Percentiles rank a stretch among this genome's conserved stretches.
These are phyloP conservation scores for Fusarium heterosporum DNA, from an alignment of 2,329 filamentous ascomycete genomes.

Conservation along the genomic window DNA sequence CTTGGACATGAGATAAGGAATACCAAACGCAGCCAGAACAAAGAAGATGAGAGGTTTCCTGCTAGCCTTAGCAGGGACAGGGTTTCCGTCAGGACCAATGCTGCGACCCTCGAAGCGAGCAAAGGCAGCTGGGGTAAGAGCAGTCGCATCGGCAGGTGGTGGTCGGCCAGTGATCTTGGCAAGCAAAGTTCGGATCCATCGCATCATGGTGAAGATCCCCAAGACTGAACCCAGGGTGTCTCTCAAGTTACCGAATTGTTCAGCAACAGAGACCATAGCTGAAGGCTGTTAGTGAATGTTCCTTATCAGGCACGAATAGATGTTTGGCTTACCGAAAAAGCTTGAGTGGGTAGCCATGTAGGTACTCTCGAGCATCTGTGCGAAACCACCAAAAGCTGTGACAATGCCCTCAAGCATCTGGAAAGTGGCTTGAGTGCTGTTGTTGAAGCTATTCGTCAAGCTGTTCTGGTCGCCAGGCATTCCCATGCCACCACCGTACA, in stretches of 20 bases:
- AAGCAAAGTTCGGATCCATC: constrained; percentile 91
- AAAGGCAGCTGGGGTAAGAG: constrained; percentile 91
- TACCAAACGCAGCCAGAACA: constrained; percentile 89
- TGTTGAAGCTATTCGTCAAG: constrained; percentile 93
- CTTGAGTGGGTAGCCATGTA: constrained; percentile 99
- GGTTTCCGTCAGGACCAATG: constrained; percentile 69
- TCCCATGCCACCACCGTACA: constrained; percentile 59
- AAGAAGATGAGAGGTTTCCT: constrained; percentile 98
- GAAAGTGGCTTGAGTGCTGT: constrained; percentile 95
- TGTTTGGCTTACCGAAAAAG: constrained; percentile 82
- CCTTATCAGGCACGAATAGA: neutral
- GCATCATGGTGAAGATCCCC: constrained; percentile 94
- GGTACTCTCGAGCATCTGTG: constrained; percentile 99
- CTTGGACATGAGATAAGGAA: constrained; percentile 97
- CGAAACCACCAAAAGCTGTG: constrained; percentile 94
- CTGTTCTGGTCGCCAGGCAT: constrained; percentile 88
- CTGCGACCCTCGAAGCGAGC: constrained; percentile 84
- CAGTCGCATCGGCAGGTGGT: constrained; percentile 84
- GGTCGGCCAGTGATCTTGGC: constrained; percentile 94
- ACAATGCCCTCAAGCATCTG: constrained; percentile 99
- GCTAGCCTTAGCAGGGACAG: constrained; percentile 78
- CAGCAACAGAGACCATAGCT: constrained; percentile 98
- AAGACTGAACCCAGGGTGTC: constrained; percentile 93
- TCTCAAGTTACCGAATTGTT: constrained; percentile 93
- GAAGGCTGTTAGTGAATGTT: constrained; percentile 19